Conservation (phyloP, 2,329 filamentous ascomycete species). For the Neonectria coccinea region DNA sequence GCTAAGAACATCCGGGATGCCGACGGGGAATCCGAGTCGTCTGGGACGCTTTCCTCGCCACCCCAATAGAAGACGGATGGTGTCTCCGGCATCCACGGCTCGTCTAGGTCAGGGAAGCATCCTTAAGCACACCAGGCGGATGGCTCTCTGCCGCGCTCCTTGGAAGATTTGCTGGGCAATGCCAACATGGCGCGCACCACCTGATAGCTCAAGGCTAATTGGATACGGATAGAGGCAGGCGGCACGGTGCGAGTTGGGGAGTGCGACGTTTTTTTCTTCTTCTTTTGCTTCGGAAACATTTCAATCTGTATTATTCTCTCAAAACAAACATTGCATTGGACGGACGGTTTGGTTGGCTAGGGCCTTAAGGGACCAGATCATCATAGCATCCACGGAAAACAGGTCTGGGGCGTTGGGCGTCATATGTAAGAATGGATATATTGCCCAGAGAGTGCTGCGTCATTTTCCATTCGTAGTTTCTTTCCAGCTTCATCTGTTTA, state of each 20-base stretch:
- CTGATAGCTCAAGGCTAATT: slow-evolving; percentile 30
- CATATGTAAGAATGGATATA: slow-evolving; percentile 43
- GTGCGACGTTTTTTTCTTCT: slow-evolving; percentile 2
- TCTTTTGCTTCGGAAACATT: slow-evolving; percentile 22
- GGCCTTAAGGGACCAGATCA: slow-evolving; percentile 43
- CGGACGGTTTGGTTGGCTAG: slow-evolving; percentile 42
- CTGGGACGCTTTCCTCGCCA: slow-evolving; percentile 67
- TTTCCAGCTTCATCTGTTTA: not conserved
- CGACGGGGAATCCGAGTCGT: slow-evolving; percentile 68
- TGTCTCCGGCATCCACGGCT: not conserved
- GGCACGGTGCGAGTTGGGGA: slow-evolving; percentile 31
- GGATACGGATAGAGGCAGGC: slow-evolving; percentile 46
- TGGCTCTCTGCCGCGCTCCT: slow-evolving; percentile 3
- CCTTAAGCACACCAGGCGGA: not conserved
- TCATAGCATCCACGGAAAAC: slow-evolving; percentile 45
- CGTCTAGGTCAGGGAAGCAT: not conserved
- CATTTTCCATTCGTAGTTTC: not conserved
- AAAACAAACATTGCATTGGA: slow-evolving; percentile 45
- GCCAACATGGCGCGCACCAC: slow-evolving; percentile 21
- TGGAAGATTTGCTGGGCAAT: slow-evolving; percentile 4
- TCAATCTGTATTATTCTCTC: slow-evolving; percentile 43
- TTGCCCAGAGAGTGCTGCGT: slow-evolving; percentile 21
- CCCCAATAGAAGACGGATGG: slow-evolving; percentile 25
- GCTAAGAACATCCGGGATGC: slow-evolving; percentile 57
- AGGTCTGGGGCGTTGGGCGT: slow-evolving; percentile 46